These are phyloP conservation scores for Aspergillus persii DNA, from an alignment of 2,329 filamentous ascomycete species.

Conservation along the genomic window DNA sequence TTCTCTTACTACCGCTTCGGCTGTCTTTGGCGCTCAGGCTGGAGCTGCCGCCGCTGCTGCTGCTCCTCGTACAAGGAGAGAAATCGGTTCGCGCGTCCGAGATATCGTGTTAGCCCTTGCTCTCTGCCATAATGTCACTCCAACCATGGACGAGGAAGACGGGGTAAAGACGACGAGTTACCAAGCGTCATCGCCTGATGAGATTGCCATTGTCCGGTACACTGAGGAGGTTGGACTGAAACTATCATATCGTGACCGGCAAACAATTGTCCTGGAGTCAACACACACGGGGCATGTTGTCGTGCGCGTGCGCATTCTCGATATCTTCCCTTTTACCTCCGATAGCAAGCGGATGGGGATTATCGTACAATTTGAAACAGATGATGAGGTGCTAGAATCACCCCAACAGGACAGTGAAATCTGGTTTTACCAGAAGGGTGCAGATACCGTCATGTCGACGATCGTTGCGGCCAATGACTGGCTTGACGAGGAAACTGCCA, in stretches of 20 bases:
- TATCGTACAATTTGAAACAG: slow-evolving; percentile 78
- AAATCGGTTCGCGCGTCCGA: slow-evolving; percentile 89
- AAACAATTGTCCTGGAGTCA: slow-evolving; percentile 77
- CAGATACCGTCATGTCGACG: slow-evolving; percentile 95
- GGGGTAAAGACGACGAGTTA: slow-evolving; percentile 78
- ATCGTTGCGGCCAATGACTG: slow-evolving; percentile 97
- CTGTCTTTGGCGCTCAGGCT: slow-evolving; percentile 62
- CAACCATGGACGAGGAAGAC: slow-evolving; percentile 78
- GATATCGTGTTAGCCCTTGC: slow-evolving; percentile 91
- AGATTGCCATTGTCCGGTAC: slow-evolving; percentile 96
- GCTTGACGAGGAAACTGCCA: slow-evolving; percentile 98
- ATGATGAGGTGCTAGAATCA: slow-evolving; percentile 49
- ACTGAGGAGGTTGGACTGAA: slow-evolving; percentile 88
- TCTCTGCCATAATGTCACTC: slow-evolving; percentile 95
- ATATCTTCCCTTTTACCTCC: slow-evolving; percentile 96
- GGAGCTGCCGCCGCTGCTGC: slow-evolving; percentile 56
- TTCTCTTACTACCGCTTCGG: slow-evolving; percentile 70
- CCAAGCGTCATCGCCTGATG: slow-evolving; percentile 94
- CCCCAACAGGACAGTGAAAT: slow-evolving; percentile 69
- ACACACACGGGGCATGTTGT: slow-evolving; percentile 70
- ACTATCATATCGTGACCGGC: slow-evolving; percentile 80
- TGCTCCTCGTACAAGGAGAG: slow-evolving; percentile 75
- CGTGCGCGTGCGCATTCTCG: slow-evolving; percentile 82
- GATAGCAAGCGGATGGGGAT: slow-evolving; percentile 99
- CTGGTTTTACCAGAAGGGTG: slow-evolving; percentile 98